A percentile compares a stretch with the other conserved stretches of the same genome.
These are phyloP conservation scores for Boeremia lycopersici DNA, from an alignment of 2,329 filamentous ascomycete genomes.

Conservation along the genomic window DNA sequence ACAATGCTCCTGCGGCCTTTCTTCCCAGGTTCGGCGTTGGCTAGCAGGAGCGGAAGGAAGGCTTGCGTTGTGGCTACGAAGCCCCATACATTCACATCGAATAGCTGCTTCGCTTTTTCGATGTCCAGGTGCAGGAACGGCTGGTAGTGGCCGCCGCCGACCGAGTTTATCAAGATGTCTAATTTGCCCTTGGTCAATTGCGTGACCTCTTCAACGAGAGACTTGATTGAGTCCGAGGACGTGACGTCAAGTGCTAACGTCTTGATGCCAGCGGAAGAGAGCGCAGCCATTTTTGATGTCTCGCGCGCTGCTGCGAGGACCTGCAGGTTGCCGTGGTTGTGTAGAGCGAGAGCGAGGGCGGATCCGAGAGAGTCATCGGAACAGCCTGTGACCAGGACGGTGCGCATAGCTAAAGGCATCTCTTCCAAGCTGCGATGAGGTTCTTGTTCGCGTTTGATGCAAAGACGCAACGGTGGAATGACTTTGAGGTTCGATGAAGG, in stretches of 20 bases:
- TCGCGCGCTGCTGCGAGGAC: constrained; percentile 53
- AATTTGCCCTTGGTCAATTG: constrained; percentile 16
- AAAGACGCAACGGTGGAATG: neutral
- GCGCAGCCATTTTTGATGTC: constrained; percentile 28
- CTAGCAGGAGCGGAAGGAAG: constrained; percentile 37
- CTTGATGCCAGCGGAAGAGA: constrained; percentile 2
- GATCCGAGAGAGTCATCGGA: constrained; percentile 50
- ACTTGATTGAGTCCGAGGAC: constrained; percentile 16
- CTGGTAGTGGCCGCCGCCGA: constrained; percentile 41
- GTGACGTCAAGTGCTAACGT: constrained; percentile 14
- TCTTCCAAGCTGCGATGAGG: neutral
- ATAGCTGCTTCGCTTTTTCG: constrained; percentile 16
- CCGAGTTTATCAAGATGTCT: constrained; percentile 50
- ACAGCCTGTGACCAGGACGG: constrained; percentile 32
- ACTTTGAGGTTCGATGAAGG: neutral
- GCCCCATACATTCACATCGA: constrained; percentile 50
- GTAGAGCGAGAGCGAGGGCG: constrained; percentile 49
- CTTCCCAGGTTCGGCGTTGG: constrained; percentile 1
- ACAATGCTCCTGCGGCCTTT: constrained; percentile 10
- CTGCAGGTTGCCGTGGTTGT: constrained; percentile 39
- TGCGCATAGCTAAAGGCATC: constrained; percentile 9
- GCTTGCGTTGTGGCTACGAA: constrained; percentile 46
- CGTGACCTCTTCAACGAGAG: constrained; percentile 8
- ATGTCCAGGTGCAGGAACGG: constrained; percentile 39
- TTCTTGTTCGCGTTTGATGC: neutral